Conservation (phyloP, 2,329 filamentous ascomycete species). For the Verticillium dahliae region DNA sequence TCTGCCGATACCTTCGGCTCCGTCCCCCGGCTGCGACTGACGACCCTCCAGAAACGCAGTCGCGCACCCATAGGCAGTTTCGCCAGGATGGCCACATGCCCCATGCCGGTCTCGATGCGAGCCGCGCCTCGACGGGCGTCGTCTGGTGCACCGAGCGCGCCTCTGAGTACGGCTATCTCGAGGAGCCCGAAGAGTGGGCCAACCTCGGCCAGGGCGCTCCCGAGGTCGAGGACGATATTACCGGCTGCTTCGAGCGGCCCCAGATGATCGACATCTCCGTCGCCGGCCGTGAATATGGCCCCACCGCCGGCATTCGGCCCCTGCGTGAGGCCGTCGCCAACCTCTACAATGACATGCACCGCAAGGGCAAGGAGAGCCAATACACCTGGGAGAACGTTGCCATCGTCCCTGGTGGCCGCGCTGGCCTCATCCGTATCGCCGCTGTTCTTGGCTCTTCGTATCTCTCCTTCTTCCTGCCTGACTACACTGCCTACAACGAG, state of each 20-base stretch:
- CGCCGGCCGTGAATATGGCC: slow-evolving; percentile 81
- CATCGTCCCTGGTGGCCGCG: slow-evolving; percentile 89
- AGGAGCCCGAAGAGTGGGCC: slow-evolving; percentile 78
- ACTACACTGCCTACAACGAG: slow-evolving; percentile 97
- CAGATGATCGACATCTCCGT: slow-evolving; percentile 70
- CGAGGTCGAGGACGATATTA: slow-evolving; percentile 88
- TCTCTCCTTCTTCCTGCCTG: slow-evolving; percentile 86
- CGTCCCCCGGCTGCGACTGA: slow-evolving; percentile 35
- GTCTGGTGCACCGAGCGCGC: slow-evolving; percentile 90
- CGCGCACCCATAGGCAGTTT: slow-evolving; percentile 83
- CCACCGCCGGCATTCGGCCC: slow-evolving; percentile 89
- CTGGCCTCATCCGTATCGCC: slow-evolving; percentile 89
- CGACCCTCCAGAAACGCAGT: slow-evolving; percentile 60
- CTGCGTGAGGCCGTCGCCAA: slow-evolving; percentile 82
- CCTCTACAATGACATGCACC: slow-evolving; percentile 89
- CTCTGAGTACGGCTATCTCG: slow-evolving; percentile 79
- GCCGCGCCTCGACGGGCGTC: slow-evolving; percentile 83
- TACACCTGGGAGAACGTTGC: slow-evolving; percentile 98
- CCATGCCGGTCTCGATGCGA: slow-evolving; percentile 85
- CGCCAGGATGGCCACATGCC: slow-evolving; percentile 81
- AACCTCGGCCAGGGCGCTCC: slow-evolving; percentile 93
- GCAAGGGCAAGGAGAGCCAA: slow-evolving; percentile 77
- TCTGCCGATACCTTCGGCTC: slow-evolving; percentile 45
- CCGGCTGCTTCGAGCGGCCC: slow-evolving; percentile 80
- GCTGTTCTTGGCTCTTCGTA: slow-evolving; percentile 91